phyloP scores from a whole-genome alignment of 2,329 filamentous ascomycete species.

The Thelonectria olida region DNA sequence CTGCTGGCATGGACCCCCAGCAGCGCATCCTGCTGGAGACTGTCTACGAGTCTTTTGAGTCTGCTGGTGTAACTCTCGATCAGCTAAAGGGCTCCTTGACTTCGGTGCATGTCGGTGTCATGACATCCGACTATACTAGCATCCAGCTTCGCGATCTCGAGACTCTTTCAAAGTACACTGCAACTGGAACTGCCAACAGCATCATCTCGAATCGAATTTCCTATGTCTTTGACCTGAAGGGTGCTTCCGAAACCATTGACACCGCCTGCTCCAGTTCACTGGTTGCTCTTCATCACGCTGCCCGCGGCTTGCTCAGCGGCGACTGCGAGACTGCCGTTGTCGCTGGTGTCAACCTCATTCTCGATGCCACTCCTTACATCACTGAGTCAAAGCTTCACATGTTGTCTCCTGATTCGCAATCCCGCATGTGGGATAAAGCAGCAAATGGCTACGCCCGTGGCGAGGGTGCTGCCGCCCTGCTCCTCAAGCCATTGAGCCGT shows the following conservation, averaged over 20 bases:
- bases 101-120: conserved; percentile 24
- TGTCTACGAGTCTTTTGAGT: conserved; percentile 53
- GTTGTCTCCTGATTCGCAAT: conserved; percentile 26
- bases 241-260: conserved; percentile 44
- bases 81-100: conserved; percentile 26
- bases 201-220: conserved; percentile 50
- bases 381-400: conserved; percentile 54
- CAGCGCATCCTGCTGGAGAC: conserved; percentile 52
- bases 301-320: conserved; percentile 40
- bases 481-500: conserved; percentile 18
- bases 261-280: conserved; percentile 50
- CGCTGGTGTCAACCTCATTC: conserved; percentile 48
- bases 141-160: conserved; percentile 25
- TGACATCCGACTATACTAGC: conserved; percentile 23
- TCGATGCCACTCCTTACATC: conserved; percentile 25
- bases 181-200: conserved; percentile 39
- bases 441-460: conserved; percentile 23
- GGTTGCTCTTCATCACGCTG: conserved; percentile 36
- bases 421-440: conserved; percentile 23
- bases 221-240: conserved; percentile 49
- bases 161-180: conserved; percentile 4
- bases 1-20: conserved; percentile 52
- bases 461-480: conserved; percentile 16
- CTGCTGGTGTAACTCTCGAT: conserved; percentile 45
- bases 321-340: conserved; percentile 48